These are phyloP conservation scores for Ophiostoma piceae DNA, from an alignment of 2,329 filamentous ascomycete species.

Conservation along the genomic window DNA sequence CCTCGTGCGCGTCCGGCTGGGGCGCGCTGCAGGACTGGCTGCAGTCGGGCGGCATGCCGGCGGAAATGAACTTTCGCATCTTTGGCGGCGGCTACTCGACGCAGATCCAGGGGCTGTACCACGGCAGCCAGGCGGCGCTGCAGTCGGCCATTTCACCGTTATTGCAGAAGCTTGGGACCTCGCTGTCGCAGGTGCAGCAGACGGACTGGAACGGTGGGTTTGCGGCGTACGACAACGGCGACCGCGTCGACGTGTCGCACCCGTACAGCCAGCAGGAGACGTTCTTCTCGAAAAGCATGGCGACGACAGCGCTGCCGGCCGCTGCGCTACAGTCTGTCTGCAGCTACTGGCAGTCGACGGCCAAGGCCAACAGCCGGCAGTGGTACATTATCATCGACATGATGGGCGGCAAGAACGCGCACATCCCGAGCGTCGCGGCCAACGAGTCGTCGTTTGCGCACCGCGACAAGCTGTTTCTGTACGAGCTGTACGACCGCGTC, in stretches of 20 bases:
- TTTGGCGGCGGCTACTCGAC: constrained; percentile 27
- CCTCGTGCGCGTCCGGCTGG: constrained; percentile 34
- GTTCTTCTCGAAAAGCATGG: constrained; percentile 33
- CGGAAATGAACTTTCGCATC: constrained; percentile 32
- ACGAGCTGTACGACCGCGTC: constrained; percentile 41
- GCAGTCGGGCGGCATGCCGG: constrained; percentile 28
- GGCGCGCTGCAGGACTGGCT: constrained; percentile 30
- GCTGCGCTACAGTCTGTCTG: constrained; percentile 29
- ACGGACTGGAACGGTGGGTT: constrained; percentile 33
- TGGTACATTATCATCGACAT: constrained; percentile 37
- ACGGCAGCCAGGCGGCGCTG: constrained; percentile 28
- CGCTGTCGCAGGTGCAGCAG: constrained; percentile 28
- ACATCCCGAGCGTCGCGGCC: constrained; percentile 32
- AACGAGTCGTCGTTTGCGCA: constrained; percentile 37
- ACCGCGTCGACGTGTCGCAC: constrained; percentile 22
- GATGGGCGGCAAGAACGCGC: constrained; percentile 37
- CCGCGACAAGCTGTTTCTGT: constrained; percentile 45
- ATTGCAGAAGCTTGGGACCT: constrained; percentile 27
- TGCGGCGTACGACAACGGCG: constrained; percentile 33
- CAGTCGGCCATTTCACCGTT: constrained; percentile 27
- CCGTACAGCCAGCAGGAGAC: constrained; percentile 32
- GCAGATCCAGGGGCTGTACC: constrained; percentile 32
- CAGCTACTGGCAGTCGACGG: constrained; percentile 30
- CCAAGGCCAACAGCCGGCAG: constrained; percentile 28
- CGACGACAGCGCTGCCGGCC: constrained; percentile 30